Percentiles rank a stretch among this genome's conserved stretches.
Conservation (phyloP, 345 rosid species). For the Eucalyptus sideroxylon region DNA sequence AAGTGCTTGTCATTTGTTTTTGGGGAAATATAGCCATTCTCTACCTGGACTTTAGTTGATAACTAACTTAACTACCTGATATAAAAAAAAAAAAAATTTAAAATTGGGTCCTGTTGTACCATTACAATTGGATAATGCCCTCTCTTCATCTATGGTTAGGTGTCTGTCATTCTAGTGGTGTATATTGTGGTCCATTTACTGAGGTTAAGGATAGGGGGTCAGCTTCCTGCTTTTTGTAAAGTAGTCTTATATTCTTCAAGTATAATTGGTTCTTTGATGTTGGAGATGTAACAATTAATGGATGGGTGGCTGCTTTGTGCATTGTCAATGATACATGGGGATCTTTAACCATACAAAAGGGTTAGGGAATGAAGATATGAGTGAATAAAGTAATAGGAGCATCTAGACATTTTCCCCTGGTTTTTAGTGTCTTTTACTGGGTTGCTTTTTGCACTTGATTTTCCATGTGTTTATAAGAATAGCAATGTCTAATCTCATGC, state of each 20-base stretch:
- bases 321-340: not conserved
- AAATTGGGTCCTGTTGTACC: not conserved
- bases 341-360: not conserved
- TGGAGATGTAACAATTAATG: not conserved
- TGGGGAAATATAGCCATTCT: not conserved
- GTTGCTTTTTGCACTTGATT: not conserved
- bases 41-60: not conserved
- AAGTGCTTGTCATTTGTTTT: not conserved
- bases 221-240: not conserved
- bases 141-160: not conserved
- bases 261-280: not conserved
- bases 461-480: not conserved
- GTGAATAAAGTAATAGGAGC: not conserved
- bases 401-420: not conserved
- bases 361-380: not conserved
- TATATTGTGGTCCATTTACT: not conserved
- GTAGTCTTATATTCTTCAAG: not conserved
- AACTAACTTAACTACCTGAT: not conserved
- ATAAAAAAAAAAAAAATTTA: not conserved
- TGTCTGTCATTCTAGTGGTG: not conserved
- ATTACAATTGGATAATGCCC: not conserved
- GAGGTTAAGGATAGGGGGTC: not conserved
- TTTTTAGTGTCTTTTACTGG: not conserved
- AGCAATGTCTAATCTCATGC: not conserved
- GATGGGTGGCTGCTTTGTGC: not conserved